A percentile compares a stretch with the other conserved stretches of the same genome.
Conservation (phyloP, 2,329 filamentous ascomycete genomes). For the Colletotrichum tamarilloi region DNA sequence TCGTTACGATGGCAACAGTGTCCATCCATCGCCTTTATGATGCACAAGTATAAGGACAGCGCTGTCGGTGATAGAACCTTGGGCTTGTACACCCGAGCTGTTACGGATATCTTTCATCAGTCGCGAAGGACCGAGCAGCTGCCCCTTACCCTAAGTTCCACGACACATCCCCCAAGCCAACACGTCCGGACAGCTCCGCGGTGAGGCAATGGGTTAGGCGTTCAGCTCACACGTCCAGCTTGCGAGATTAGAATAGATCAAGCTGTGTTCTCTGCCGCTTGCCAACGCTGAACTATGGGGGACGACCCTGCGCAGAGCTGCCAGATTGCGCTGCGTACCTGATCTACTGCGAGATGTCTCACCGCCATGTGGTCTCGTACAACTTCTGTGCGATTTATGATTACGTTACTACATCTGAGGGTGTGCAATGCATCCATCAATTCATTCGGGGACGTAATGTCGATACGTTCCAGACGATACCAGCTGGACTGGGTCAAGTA, state of each 20-base stretch:
- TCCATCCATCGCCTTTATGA: neutral
- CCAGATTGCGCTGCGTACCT: slow-evolving; percentile 25
- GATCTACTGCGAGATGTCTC: slow-evolving; percentile 7
- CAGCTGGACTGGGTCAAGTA: neutral
- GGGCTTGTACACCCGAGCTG: neutral
- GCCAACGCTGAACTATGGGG: neutral
- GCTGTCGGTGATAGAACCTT: neutral
- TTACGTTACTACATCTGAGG: neutral
- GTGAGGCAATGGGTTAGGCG: neutral
- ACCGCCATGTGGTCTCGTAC: neutral
- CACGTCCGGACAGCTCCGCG: neutral
- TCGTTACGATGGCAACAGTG: neutral
- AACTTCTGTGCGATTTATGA: neutral
- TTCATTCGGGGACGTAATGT: slow-evolving; percentile 5
- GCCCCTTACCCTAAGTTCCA: neutral
- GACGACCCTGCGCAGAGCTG: neutral
- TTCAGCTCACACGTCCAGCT: neutral
- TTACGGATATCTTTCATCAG: neutral
- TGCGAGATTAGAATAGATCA: neutral
- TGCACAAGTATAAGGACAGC: neutral
- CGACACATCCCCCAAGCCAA: neutral
- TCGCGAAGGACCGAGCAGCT: neutral
- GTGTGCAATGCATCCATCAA: neutral
- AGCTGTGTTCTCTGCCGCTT: neutral
- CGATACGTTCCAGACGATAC: slow-evolving; percentile 16